Evolutionary conservation across 768 basidiomycete genomes (phyloP), one percentile per base, ranked within the genome.

Genomic region (Galerina sulciceps): DNA sequence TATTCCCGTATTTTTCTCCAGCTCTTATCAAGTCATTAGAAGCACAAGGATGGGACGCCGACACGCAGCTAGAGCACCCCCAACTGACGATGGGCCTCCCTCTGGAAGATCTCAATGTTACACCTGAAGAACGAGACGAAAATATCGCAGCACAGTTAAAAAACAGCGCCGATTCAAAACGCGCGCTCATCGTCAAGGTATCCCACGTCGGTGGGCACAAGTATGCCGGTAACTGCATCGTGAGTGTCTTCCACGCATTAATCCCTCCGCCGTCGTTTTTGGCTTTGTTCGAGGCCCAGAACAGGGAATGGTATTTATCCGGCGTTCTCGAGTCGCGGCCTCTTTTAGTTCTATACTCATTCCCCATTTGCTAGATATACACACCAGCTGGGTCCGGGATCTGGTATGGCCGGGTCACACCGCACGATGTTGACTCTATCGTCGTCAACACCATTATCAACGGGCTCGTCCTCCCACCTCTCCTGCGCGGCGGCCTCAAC

Each of bases 131-230:
- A 59, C 75, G 83, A 41, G 85, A 89, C 47, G 75, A 73, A 18
- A 81, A 82, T 65, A 78, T 90, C 53, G 83, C 59, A 68, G 79
- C 74, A 64, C 78, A 80, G 60, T 74, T 81, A 17, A 82, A 82
- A 64, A 81, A 81, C 37, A 82, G 85, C n/a, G 75, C 77, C 15
- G 72, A 73, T 35, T 78, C 83, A 20, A 88, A 86, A 57, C 85
- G 85, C 47, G 94, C 87, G 4, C 88, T 97, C 45, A 89, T 99
- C 58, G 76, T 98, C 67, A 87, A 83, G 67, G 90, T 87, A 54
- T 96, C 93, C 23, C 96, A 99, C 77, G 80, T 95, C 42, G 96
- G 96, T 18, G 95, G 96, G 2, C 96, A 98, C 78, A 89, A 89
- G 66, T 98, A 89, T 69, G 90, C 93, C 37, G 95, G 95, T 40